A percentile compares a stretch with the other conserved stretches of the same genome.
phyloP scores from a whole-genome alignment of 306 rosid genomes.

The Corylus americana region DNA sequence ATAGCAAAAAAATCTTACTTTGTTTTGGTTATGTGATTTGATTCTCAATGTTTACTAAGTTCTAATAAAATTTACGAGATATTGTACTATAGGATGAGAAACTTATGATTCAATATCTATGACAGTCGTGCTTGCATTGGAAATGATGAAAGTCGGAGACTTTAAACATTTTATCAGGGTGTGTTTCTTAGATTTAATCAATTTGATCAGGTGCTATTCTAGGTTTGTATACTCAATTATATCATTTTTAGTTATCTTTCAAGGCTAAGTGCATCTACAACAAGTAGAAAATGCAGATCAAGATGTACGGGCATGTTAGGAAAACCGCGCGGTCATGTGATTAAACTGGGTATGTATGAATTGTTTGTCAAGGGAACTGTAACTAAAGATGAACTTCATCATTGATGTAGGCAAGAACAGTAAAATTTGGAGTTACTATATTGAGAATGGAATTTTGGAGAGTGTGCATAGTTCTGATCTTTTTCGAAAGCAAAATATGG shows the following conservation, averaged over 20 bases:
- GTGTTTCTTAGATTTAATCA: neutral
- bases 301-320: neutral
- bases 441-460: neutral
- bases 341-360: neutral
- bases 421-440: neutral
- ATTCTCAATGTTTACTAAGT: neutral
- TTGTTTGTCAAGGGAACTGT: neutral
- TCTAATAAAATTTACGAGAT: neutral
- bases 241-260: neutral
- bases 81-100: neutral
- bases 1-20: neutral
- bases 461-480: neutral
- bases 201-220: neutral
- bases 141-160: neutral
- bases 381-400: neutral
- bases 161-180: neutral
- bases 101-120: neutral
- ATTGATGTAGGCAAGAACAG: neutral
- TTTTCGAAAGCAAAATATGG: neutral
- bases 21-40: neutral
- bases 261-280: neutral
- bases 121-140: neutral
- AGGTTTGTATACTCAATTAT: neutral
- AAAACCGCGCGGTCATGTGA: neutral
- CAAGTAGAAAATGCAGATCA: neutral